These are phyloP conservation scores for Botryotinia narcissicola DNA, from an alignment of 2,329 filamentous ascomycete species.

Conservation along the genomic window DNA sequence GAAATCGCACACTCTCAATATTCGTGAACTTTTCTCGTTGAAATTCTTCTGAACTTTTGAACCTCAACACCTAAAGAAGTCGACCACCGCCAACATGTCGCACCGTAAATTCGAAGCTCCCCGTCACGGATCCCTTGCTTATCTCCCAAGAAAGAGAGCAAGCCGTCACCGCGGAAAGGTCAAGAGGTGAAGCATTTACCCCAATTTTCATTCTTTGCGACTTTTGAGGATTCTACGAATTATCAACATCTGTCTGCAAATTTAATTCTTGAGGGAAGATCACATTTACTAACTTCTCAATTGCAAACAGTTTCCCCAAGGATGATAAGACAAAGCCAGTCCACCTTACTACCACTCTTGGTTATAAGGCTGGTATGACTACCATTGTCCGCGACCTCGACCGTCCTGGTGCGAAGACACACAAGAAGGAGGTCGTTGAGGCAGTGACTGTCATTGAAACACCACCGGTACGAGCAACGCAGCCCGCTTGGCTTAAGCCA, in stretches of 20 bases:
- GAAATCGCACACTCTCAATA: constrained; percentile 18
- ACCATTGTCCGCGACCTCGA: constrained; percentile 96
- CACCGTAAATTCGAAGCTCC: constrained; percentile 57
- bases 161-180: constrained; percentile 95
- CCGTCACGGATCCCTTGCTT: constrained; percentile 90
- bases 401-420: constrained; percentile 97
- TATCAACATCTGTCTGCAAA: neutral
- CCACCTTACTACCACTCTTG: constrained; percentile 96
- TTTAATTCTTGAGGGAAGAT: neutral
- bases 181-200: constrained; percentile 73
- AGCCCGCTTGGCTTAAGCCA: constrained; percentile 74
- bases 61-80: constrained; percentile 21
- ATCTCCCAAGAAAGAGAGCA: constrained; percentile 86
- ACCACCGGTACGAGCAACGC: constrained; percentile 89
- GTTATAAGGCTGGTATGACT: constrained; percentile 99
- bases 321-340: constrained; percentile 99
- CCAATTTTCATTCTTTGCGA: constrained; percentile 20
- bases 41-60: constrained; percentile 19
- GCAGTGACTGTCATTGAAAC: constrained; percentile 86
- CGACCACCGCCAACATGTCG: constrained; percentile 28
- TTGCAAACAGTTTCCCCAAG: constrained; percentile 77
- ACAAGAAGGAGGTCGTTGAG: constrained; percentile 98
- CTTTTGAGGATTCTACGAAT: constrained; percentile 4
- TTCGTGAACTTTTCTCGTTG: constrained; percentile 16
- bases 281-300: constrained; percentile 14